Conservation (phyloP, 2,329 filamentous ascomycete species). For the Arthroderma sp. region DNA sequence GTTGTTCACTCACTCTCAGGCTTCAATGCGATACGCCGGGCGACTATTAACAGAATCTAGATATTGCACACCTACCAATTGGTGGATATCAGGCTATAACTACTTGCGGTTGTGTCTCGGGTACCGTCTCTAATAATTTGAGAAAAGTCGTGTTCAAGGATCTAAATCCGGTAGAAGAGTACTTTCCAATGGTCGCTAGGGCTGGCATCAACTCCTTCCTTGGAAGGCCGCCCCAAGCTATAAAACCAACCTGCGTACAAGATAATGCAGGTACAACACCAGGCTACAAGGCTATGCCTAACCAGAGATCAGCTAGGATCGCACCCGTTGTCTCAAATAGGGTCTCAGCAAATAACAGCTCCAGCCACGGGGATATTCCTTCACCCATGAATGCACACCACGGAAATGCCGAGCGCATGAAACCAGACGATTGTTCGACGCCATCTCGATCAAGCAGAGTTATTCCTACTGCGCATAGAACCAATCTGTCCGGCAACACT, state of each 20-base stretch:
- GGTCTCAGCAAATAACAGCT: background rate
- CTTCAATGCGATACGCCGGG: too few relatives aligned
- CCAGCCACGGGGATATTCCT: background rate
- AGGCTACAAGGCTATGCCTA: background rate
- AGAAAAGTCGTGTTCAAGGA: constrained; percentile 5
- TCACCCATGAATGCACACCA: background rate
- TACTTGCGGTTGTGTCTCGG: background rate
- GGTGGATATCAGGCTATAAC: background rate
- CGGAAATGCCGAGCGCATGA: background rate
- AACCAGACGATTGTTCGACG: background rate
- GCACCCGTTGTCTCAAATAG: background rate
- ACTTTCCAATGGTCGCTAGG: constrained; percentile 10
- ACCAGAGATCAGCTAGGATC: background rate
- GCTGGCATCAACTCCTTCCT: constrained; percentile 5
- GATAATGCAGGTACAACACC: background rate
- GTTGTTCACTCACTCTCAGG: background rate
- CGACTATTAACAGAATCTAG: constrained; percentile 2
- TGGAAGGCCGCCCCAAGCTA: constrained; percentile 4
- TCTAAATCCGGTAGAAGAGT: constrained; percentile 4
- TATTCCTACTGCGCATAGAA: background rate
- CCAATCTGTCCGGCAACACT: background rate
- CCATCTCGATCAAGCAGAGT: background rate
- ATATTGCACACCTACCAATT: background rate
- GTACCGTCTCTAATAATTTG: background rate
- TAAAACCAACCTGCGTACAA: background rate